Evolutionary conservation across 2,329 filamentous ascomycete species (phyloP), one percentile per base, ranked within the genome.

Genomic region (Colletotrichum endophyticum): DNA sequence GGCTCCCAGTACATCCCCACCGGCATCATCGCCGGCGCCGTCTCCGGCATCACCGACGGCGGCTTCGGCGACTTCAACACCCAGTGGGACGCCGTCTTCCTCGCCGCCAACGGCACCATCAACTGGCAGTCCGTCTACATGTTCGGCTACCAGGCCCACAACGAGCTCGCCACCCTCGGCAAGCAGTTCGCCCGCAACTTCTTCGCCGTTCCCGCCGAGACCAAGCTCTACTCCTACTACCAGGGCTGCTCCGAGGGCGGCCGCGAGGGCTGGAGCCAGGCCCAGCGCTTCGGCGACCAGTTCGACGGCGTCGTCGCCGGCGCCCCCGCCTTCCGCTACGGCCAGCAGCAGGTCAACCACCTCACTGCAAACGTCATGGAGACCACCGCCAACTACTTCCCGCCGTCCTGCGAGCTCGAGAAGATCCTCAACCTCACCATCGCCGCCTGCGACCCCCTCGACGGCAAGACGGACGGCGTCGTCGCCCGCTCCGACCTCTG

Each of bases 341-440:
- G 84, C 8, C 85, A 87, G 71, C 88, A 88, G 80, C 87, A 89
- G 79, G 84, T 86, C 57, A 84, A 86, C 53, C 86, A 88, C 75
- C 79, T 89, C 5, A 83, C 82, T 11, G 80, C 83, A 16, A 82
- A 84, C 34, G 81, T 86, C 9, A 81, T 88, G 59, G 85, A 88
- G 79, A 77, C 83, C 68, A 84, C 81, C 1, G 75, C 84, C 16
- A 82, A 56, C 25, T 66, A 73, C 44, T 76, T 66, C 15, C 73
- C 76, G 32, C 63, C 73, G 3, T 67, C 49, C 3, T 78, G 76
- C 56, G 80, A 82, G 75, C 78, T 83, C 11, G 73, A 78, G 3
- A 87, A 87, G 79, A 91, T 91, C 62, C 85, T 89, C 25, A 91
- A 91, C 79, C 83, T 85, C 53, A 92, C 90, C 7, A 91, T 92